Percentiles rank a stretch among this genome's conserved stretches.
Evolutionary conservation across 352 stramenopile genomes (phyloP).

Genomic region (Peronospora destructor): DNA sequence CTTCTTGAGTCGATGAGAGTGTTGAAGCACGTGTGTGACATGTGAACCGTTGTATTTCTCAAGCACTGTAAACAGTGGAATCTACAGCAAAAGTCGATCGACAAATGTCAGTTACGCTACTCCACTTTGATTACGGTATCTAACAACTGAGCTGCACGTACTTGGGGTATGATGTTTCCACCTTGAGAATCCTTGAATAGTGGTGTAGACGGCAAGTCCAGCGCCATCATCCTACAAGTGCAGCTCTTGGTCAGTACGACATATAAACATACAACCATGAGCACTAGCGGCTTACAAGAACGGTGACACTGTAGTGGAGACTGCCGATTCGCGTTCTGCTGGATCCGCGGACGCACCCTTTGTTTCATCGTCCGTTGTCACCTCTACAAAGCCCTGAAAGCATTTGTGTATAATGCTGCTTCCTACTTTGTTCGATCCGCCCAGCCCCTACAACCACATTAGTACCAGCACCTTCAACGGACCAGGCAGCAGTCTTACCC

Average conservation of each 20-base stretch:
- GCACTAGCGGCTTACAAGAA: conserved; percentile 46
- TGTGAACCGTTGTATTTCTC: conserved; percentile 95
- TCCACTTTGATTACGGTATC: background rate
- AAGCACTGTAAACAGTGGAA: conserved; percentile 94
- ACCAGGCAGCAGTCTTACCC: conserved; percentile 25
- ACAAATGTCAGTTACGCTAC: background rate
- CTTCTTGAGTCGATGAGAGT: conserved; percentile 78
- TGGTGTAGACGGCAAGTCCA: conserved; percentile 96
- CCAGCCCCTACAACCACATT: conserved; percentile 46
- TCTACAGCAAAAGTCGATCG: conserved; percentile 39
- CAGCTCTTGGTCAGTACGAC: conserved; percentile 5
- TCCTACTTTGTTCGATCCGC: conserved; percentile 72
- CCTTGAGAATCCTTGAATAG: conserved; percentile 97
- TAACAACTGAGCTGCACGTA: conserved; percentile 16
- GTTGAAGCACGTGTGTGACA: conserved; percentile 73
- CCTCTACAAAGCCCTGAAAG: conserved; percentile 93
- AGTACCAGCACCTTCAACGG: conserved; percentile 1
- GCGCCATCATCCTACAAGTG: conserved; percentile 86
- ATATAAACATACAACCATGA: background rate
- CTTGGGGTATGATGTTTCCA: conserved; percentile 94
- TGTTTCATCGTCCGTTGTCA: conserved; percentile 79
- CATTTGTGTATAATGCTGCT: conserved; percentile 93
- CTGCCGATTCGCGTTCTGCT: conserved; percentile 28
- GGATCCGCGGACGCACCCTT: conserved; percentile 26
- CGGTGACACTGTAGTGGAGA: conserved; percentile 43